A percentile compares a stretch with the other conserved stretches of the same genome.
These are phyloP conservation scores for Leccinum pallidistipes DNA, from an alignment of 1,284 basidiomycete genomes.

Conservation along the genomic window DNA sequence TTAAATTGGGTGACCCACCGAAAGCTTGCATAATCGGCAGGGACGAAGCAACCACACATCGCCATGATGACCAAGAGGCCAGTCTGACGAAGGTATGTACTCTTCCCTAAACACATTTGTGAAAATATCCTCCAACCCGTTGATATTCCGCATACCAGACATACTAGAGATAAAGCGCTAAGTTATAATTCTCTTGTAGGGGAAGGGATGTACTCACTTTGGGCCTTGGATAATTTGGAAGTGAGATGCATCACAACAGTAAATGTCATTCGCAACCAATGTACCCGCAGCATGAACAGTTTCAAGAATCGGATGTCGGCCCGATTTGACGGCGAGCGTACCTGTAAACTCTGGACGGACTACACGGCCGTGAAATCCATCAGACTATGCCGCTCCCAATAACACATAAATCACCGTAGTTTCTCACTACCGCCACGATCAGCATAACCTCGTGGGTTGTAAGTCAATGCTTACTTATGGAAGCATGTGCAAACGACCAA, in stretches of 20 bases:
- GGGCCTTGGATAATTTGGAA: constrained; percentile 91
- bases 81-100: constrained; percentile 87
- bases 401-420: constrained; percentile 54
- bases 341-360: constrained; percentile 88
- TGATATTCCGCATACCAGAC: constrained; percentile 55
- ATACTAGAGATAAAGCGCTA: constrained; percentile 51
- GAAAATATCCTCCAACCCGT: neutral
- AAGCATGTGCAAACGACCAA: constrained; percentile 80
- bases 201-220: constrained; percentile 55
- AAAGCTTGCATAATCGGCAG: constrained; percentile 88
- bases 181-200: neutral
- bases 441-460: neutral
- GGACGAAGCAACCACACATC: constrained; percentile 88
- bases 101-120: constrained; percentile 63
- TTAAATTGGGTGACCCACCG: constrained; percentile 40
- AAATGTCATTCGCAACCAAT: constrained; percentile 85
- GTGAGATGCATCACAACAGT: constrained; percentile 73
- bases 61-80: constrained; percentile 85
- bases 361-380: constrained; percentile 30
- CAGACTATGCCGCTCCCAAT: neutral
- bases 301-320: constrained; percentile 86
- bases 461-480: constrained; percentile 57
- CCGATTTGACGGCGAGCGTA: constrained; percentile 82
- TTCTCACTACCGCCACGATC: constrained; percentile 52
- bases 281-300: constrained; percentile 65